Conservation (phyloP, 768 basidiomycete genomes). For the Termitomyces bulborhizus region DNA sequence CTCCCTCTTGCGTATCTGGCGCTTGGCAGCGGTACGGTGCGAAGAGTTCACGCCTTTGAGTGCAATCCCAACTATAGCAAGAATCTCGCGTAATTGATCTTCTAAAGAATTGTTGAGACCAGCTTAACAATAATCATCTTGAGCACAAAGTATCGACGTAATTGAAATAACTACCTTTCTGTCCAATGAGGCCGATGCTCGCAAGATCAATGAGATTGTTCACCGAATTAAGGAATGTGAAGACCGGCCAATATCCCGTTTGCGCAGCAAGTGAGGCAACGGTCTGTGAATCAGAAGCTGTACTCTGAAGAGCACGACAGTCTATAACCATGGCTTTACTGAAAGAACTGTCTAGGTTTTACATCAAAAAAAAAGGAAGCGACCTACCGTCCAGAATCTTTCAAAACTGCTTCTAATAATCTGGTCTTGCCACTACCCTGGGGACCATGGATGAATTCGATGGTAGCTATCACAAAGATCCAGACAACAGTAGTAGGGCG, state of each 20-base stretch:
- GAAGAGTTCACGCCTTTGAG: slow-evolving; percentile 58
- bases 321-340: slow-evolving; percentile 80
- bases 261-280: slow-evolving; percentile 67
- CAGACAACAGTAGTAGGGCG: not conserved
- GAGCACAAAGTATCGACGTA: not conserved
- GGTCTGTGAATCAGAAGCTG: slow-evolving; percentile 62
- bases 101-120: slow-evolving; percentile 75
- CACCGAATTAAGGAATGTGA: slow-evolving; percentile 77
- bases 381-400: slow-evolving; percentile 45
- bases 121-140: slow-evolving; percentile 36
- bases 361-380: too few species aligned
- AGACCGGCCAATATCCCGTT: slow-evolving; percentile 87
- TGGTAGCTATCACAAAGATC: slow-evolving; percentile 39
- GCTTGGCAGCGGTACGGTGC: slow-evolving; percentile 37
- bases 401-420: slow-evolving; percentile 49
- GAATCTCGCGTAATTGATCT: slow-evolving; percentile 80
- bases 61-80: slow-evolving; percentile 70
- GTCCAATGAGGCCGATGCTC: slow-evolving; percentile 89
- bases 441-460: slow-evolving; percentile 77
- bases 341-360: not conserved
- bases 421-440: slow-evolving; percentile 76
- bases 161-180: slow-evolving; percentile 54
- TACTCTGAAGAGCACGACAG: slow-evolving; percentile 67
- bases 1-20: slow-evolving; percentile 29
- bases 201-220: slow-evolving; percentile 88